A percentile compares a stretch with the other conserved stretches of the same genome.
phyloP scores from a whole-genome alignment of 768 basidiomycete genomes.

The Paxillus rubicundulus region DNA sequence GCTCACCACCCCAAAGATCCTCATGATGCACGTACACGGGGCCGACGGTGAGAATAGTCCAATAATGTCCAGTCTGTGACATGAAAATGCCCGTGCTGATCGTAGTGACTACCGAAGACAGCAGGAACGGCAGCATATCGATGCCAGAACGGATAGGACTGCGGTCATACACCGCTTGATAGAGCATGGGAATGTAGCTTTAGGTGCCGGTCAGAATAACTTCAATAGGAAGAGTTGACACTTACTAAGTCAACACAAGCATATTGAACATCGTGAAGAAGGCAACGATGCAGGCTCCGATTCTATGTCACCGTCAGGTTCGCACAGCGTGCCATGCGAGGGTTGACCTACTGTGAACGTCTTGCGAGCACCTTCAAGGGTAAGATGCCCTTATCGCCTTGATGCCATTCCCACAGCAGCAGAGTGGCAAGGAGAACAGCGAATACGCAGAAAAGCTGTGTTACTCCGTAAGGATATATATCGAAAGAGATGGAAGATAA shows the following conservation, averaged over 20 bases:
- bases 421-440: conserved; percentile 3
- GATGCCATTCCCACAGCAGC: conserved; percentile 8
- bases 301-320: background rate
- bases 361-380: conserved; percentile 5
- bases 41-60: conserved; percentile 10
- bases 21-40: conserved; percentile 9
- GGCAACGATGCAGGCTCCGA: conserved; percentile 6
- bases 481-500: background rate
- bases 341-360: conserved; percentile 9
- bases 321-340: background rate
- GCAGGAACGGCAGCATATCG: conserved; percentile 20
- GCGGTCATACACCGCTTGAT: conserved; percentile 18
- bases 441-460: conserved; percentile 11
- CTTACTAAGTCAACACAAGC: conserved; percentile 9
- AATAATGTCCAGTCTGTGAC: conserved; percentile 14
- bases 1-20: background rate
- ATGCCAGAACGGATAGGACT: conserved; percentile 19
- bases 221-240: background rate
- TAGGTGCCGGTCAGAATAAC: background rate
- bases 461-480: background rate
- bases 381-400: conserved; percentile 9
- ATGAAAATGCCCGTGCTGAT: conserved; percentile 6
- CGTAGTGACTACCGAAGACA: conserved; percentile 9
- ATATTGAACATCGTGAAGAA: conserved; percentile 16
- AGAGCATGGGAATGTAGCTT: conserved; percentile 20